Conservation (phyloP, 805 yeast genomes). For the Kodamaea jinghongensis region DNA sequence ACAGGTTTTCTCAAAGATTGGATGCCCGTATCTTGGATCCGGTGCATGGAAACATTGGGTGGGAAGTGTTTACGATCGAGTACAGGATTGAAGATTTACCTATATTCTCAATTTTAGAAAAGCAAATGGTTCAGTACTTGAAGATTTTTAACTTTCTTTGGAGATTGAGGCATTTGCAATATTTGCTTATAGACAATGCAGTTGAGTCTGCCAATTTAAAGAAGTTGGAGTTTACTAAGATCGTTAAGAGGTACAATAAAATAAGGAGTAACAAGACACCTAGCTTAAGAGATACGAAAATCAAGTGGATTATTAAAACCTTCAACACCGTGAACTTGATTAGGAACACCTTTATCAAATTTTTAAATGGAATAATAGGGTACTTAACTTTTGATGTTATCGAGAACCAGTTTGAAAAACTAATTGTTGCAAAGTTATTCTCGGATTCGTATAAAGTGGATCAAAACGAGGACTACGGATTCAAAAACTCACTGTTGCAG, state of each 20-base stretch:
- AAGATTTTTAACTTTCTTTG: constrained; percentile 83
- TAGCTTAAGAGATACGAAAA: constrained; percentile 36
- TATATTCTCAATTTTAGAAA: constrained; percentile 38
- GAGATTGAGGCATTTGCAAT: constrained; percentile 65
- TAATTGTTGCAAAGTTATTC: constrained; percentile 24
- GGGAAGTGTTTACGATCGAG: constrained; percentile 92
- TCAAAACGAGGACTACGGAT: constrained; percentile 8
- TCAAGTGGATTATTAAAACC: constrained; percentile 29
- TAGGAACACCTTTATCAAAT: constrained; percentile 39
- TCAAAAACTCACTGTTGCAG: constrained; percentile 11
- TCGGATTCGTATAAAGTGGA: constrained; percentile 11
- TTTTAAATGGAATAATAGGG: constrained; percentile 38
- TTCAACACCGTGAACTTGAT: constrained; percentile 35
- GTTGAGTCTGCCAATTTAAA: constrained; percentile 26
- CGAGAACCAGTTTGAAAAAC: constrained; percentile 34
- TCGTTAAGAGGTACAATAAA: constrained; percentile 13
- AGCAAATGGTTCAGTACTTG: constrained; percentile 46
- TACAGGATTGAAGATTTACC: constrained; percentile 59
- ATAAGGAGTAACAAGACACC: constrained; percentile 24
- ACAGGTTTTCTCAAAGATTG: constrained; percentile 47
- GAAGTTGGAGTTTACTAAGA: constrained; percentile 23
- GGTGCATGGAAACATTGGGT: constrained; percentile 71
- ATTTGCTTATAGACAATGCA: constrained; percentile 41
- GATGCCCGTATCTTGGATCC: constrained; percentile 83
- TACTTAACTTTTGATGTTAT: constrained; percentile 48